Conservation (phyloP, 352 stramenopile genomes). For the Detonula confervacea region DNA sequence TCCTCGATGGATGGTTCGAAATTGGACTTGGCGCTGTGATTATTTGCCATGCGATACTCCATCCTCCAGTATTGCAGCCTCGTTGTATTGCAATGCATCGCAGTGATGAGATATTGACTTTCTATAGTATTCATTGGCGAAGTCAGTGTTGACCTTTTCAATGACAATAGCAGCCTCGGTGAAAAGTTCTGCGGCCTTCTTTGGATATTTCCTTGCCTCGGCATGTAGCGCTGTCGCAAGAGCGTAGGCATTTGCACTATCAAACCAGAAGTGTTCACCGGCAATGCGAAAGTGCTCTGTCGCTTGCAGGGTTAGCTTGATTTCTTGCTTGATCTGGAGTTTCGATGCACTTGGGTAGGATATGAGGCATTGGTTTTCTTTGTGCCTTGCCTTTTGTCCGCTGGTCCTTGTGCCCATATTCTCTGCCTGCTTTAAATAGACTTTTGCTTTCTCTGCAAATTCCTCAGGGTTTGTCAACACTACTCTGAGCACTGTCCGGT, state of each 20-base stretch:
- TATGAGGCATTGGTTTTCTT: not conserved
- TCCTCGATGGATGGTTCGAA: constrained; percentile 32
- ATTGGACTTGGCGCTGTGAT: constrained; percentile 30
- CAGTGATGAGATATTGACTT: constrained; percentile 35
- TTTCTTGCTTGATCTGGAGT: constrained; percentile 38
- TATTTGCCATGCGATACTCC: constrained; percentile 39
- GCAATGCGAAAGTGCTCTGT: constrained; percentile 38
- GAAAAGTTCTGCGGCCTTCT: constrained; percentile 22
- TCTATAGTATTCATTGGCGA: constrained; percentile 44
- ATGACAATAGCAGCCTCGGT: constrained; percentile 33
- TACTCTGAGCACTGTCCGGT: constrained; percentile 17
- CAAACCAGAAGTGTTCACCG: constrained; percentile 40
- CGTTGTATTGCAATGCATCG: constrained; percentile 34
- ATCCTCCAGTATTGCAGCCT: constrained; percentile 39
- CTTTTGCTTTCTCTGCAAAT: constrained; percentile 23
- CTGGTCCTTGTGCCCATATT: constrained; percentile 12
- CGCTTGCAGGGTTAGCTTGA: constrained; percentile 22
- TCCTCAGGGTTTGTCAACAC: constrained; percentile 21
- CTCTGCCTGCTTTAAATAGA: constrained; percentile 21
- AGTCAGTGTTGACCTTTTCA: constrained; percentile 46
- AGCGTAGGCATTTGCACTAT: constrained; percentile 32
- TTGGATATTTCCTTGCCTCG: constrained; percentile 25
- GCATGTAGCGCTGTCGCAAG: constrained; percentile 23
- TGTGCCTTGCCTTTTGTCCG: constrained; percentile 1
- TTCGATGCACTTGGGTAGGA: constrained; percentile 4